Percentiles rank a stretch among this genome's conserved stretches.
Conservation (phyloP, 139 green algal species). For the Marvania coccoides region DNA sequence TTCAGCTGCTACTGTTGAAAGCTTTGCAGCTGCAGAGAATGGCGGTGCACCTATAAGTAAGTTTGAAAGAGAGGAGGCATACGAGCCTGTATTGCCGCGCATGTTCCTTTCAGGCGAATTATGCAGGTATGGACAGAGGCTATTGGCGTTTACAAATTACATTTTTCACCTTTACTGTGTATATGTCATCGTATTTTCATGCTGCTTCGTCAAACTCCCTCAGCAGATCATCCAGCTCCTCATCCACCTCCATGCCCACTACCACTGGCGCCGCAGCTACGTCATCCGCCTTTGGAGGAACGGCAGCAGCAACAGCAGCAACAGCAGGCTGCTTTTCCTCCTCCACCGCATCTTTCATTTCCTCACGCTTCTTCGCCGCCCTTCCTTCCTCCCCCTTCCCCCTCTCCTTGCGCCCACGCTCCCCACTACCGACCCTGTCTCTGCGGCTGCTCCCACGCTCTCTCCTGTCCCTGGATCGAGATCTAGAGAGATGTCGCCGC, state of each 20-base stretch:
- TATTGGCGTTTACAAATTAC: too few species aligned
- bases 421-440: background rate
- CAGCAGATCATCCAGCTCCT: conserved; percentile 25
- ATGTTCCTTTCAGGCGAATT: too few species aligned
- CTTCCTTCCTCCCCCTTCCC: background rate
- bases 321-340: background rate
- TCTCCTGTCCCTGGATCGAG: background rate
- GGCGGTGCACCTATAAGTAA: too few species aligned
- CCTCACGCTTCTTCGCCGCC: background rate
- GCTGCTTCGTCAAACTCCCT: conserved; percentile 19
- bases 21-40: too few species aligned
- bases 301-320: background rate
- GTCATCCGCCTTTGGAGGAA: too few species aligned
- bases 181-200: too few species aligned
- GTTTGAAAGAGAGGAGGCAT: too few species aligned
- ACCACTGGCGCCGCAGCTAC: background rate
- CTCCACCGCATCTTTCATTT: background rate
- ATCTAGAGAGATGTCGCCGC: background rate
- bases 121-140: too few species aligned
- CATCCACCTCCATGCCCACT: background rate
- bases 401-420: background rate
- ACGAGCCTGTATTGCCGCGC: too few species aligned
- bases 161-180: too few species aligned
- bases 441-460: background rate
- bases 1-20: too few species aligned